A percentile compares a stretch with the other conserved stretches of the same genome.
Evolutionary conservation across 208 protist genomes (phyloP).

Genomic region (Trypanosoma cruzi): DNA sequence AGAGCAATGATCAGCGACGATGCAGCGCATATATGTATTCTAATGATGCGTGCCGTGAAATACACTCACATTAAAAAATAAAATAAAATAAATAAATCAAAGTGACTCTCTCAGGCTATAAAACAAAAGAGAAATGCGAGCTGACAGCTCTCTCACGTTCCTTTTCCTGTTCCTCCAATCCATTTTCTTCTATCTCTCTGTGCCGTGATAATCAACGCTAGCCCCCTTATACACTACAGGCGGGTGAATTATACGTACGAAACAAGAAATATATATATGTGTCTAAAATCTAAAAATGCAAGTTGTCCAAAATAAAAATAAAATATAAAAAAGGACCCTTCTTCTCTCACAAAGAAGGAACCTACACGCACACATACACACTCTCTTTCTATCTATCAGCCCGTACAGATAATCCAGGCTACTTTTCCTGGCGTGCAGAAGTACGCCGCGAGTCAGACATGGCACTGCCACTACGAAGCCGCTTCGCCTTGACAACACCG

Average conservation of each 20-base stretch:
- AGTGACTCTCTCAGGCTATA: too few relatives aligned
- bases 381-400: neutral
- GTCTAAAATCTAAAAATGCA: constrained; percentile 3
- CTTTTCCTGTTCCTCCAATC: neutral
- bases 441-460: constrained; percentile 22
- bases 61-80: too few relatives aligned
- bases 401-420: neutral
- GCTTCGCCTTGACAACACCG: constrained; percentile 8
- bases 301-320: constrained; percentile 7
- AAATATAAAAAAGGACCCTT: constrained; percentile 6
- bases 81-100: too few relatives aligned
- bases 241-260: neutral
- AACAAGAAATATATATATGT: neutral
- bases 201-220: neutral
- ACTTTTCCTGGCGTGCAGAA: constrained; percentile 12
- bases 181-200: neutral
- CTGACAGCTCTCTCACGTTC: neutral
- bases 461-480: constrained; percentile 24
- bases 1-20: too few relatives aligned
- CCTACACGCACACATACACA: neutral
- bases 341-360: neutral
- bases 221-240: neutral
- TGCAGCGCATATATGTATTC: too few relatives aligned
- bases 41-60: too few relatives aligned
- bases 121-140: too few relatives aligned